phyloP scores from a whole-genome alignment of 2,329 filamentous ascomycete species.

The Beauveria pseudobassiana region DNA sequence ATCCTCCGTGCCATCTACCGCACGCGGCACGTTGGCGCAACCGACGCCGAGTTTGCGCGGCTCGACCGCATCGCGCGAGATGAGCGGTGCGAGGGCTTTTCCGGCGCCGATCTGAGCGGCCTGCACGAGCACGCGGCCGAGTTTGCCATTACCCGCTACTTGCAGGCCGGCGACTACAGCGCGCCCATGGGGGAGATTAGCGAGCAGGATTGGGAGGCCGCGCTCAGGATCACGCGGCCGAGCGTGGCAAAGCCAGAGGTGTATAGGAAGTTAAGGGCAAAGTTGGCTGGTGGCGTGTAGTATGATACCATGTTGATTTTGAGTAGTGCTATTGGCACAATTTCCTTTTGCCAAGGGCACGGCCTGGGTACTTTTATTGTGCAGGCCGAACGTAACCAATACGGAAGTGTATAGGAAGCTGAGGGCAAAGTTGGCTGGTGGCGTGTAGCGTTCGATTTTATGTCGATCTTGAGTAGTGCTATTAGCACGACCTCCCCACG shows the following conservation, averaged over 20 bases:
- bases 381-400: no score
- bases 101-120: constrained; percentile 54
- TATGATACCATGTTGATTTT: neutral
- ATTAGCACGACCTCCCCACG: no score
- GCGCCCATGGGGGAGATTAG: constrained; percentile 20
- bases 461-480: no score
- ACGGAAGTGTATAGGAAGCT: no score
- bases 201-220: constrained; percentile 44
- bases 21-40: constrained; percentile 29
- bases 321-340: neutral
- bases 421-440: no score
- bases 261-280: constrained; percentile 32
- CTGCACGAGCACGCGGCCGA: constrained; percentile 41
- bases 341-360: no score
- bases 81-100: constrained; percentile 65
- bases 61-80: constrained; percentile 61
- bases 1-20: constrained; percentile 66
- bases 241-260: constrained; percentile 42
- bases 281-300: constrained; percentile 15
- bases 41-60: constrained; percentile 40
- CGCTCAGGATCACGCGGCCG: constrained; percentile 38
- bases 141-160: constrained; percentile 36
- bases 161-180: constrained; percentile 20
- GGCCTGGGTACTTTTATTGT: no score
- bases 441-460: no score